These are phyloP conservation scores for Fomitopsis palustris DNA, from an alignment of 1,284 basidiomycete genomes.

Conservation along the genomic window DNA sequence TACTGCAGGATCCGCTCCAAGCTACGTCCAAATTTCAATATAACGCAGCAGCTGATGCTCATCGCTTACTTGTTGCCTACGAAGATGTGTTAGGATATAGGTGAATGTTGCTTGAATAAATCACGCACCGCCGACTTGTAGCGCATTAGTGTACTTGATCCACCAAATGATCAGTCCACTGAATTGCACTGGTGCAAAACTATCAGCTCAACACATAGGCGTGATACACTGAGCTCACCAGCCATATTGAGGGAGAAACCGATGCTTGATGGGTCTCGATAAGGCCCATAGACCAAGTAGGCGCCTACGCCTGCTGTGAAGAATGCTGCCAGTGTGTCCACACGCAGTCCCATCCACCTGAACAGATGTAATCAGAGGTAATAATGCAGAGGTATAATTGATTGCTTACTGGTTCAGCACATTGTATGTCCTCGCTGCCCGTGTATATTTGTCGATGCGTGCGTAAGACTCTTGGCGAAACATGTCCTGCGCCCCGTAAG, in stretches of 20 bases:
- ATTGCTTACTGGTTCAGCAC: conserved; percentile 45
- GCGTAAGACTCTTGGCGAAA: conserved; percentile 43
- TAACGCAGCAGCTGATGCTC: not conserved
- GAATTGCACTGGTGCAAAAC: conserved; percentile 28
- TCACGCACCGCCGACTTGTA: conserved; percentile 56
- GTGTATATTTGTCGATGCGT: conserved; percentile 47
- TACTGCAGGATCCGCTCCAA: conserved; percentile 52
- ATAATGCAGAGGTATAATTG: conserved; percentile 17
- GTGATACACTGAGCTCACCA: conserved; percentile 21
- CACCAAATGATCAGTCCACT: conserved; percentile 51
- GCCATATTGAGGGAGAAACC: conserved; percentile 49
- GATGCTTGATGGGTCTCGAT: conserved; percentile 34
- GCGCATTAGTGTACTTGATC: conserved; percentile 51
- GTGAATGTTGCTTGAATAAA: not conserved
- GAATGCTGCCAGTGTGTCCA: conserved; percentile 46
- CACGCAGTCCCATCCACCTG: conserved; percentile 25
- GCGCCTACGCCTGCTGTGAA: conserved; percentile 48
- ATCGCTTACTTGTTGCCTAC: not conserved
- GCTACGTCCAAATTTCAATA: conserved; percentile 1
- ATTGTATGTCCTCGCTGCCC: conserved; percentile 46
- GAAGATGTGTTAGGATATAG: not conserved
- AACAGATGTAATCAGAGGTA: conserved; percentile 3
- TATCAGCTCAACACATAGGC: not conserved
- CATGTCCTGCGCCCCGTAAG: conserved; percentile 48
- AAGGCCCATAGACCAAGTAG: conserved; percentile 43